A percentile compares a stretch with the other conserved stretches of the same genome.
These are phyloP conservation scores for Talaromyces marneffei DNA, from an alignment of 2,329 filamentous ascomycete genomes.

Conservation along the genomic window DNA sequence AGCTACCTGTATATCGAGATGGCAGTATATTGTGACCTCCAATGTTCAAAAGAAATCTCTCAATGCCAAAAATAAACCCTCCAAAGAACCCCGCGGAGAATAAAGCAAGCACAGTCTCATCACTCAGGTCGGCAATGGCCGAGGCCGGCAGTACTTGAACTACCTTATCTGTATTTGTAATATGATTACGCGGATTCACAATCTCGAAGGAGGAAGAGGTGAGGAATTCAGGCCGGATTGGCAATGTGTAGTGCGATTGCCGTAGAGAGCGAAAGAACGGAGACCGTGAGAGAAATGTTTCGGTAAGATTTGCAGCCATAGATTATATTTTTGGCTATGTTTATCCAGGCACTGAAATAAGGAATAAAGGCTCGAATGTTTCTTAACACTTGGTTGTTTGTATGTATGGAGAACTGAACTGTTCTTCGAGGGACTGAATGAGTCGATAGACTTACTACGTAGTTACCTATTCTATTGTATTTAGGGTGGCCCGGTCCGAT, in stretches of 20 bases:
- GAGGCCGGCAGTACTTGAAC: constrained; percentile 14
- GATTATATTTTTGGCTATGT: not conserved
- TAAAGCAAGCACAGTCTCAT: constrained; percentile 15
- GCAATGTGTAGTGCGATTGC: constrained; percentile 8
- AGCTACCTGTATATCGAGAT: not conserved
- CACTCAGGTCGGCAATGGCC: constrained; percentile 12
- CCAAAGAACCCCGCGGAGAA: constrained; percentile 19
- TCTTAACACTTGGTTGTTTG: not conserved
- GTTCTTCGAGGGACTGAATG: not conserved
- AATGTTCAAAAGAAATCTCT: constrained; percentile 8
- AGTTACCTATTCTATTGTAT: not conserved
- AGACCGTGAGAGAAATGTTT: not conserved
- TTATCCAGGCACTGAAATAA: no score
- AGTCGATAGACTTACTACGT: no score
- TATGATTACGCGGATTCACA: constrained; percentile 18
- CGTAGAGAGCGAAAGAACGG: constrained; percentile 15
- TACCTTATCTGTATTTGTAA: constrained; percentile 13
- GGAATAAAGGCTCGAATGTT: not conserved
- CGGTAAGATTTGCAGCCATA: constrained; percentile 1
- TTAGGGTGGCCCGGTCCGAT: not conserved
- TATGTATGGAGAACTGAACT: not conserved
- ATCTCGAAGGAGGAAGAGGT: constrained; percentile 13
- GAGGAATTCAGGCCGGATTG: constrained; percentile 14
- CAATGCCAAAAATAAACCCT: constrained; percentile 16
- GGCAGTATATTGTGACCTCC: constrained; percentile 8